Evolutionary conservation across 2,329 filamentous ascomycete genomes (phyloP), one percentile per base, ranked within the genome.

Genomic region (Fusarium sp.): DNA sequence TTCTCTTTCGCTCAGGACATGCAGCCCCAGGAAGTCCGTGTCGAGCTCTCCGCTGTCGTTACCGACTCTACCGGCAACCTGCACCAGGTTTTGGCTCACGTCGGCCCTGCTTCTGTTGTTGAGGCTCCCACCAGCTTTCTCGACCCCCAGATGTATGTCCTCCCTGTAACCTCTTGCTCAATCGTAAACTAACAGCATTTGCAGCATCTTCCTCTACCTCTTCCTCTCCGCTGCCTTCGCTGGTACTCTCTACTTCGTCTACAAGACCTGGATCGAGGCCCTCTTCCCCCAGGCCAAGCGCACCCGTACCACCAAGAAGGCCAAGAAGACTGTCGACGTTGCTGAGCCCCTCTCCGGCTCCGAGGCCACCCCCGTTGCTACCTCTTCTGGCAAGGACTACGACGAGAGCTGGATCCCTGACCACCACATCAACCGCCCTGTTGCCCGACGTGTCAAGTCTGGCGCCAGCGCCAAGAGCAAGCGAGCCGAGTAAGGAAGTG

Each of bases 261-360:
- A 99, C 89, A 96, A 92, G 85, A 97, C 95, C 77, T 98, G 95
- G 94, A 92, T 99, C 82, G 93, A 94, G 76, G 91, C 94, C 16
- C 92, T 99, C 78, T 97, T 98, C 86, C 95, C 96, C 48, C 93
- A 97, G 86, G 90, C 91, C 72, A 92, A 93, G 84, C 89, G 90
- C 84, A 83, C 87, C 60, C 86, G 84, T 75, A 82, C 86, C 29
- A 82, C 86, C 70, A 87, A 85, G 77, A 89, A 89, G 78, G 80
- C 81, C 74, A 93, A 92, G 86, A 92, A 92, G 83, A 84, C 85
- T 65, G 85, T 87, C 71, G 90, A 92, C 58, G 80, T 84, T 66
- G 83, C 84, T 65, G 84, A 85, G 74, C 83, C 86, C 38, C 88
- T 92, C 48, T 88, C 91, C 38, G 91, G 91, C 68, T 87, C 89